Base-by-base conservation (phyloP, 495 filamentous ascomycete species). In the Penicillium waksmanii region DNA sequence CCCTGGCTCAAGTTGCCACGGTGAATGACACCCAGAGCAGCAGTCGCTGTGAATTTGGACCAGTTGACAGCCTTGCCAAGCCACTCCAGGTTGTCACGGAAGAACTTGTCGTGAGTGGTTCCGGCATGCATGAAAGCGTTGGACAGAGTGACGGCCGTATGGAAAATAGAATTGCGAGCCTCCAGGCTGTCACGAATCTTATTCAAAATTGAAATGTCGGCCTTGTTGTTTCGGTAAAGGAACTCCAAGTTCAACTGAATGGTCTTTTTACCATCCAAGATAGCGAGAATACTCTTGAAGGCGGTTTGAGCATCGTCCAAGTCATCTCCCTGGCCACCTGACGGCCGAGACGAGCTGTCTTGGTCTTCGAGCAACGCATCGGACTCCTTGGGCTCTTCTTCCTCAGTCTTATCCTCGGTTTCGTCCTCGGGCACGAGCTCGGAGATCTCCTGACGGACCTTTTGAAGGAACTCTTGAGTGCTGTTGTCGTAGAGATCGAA, bases 101-200 rank as follows among this genome's bases (percentile, higher is more conserved):
- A 97, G 79, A 98, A 99, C 65, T 89, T 92, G 73, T 98, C 96
- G 60, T 94, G 93, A 0, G 94, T 97, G 8, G 96, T 98, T 35
- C 96, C 96, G n/a, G 96, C 91, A 67, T 99, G 95, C 94, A 98
- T 99, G 73, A 99, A 98, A 12, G 92, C 96, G 70, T 97, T 97
- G 60, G 95, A 94, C 62, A 99, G 92, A 0, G 95, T 98, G 40
- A 98, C 92, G 1, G 93, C 91, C 4, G 90, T 95, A 73, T 99
- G 96, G 83, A 97, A 99, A 56, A 99, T 99, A 23, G 95, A 98
- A 73, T 97, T 97, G 35, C 96, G 83, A 42, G 91, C 91, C 70
- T 99, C 96, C 23, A 99, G 78, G 62, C 93, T 96, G 73, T 99
- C 95, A 34, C 92, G 87, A 40, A 98, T 85, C 77, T 97, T 98